Evolutionary conservation across 352 stramenopile species (phyloP), one percentile per base, ranked within the genome.

Genomic region (Saprolegnia diclina): DNA sequence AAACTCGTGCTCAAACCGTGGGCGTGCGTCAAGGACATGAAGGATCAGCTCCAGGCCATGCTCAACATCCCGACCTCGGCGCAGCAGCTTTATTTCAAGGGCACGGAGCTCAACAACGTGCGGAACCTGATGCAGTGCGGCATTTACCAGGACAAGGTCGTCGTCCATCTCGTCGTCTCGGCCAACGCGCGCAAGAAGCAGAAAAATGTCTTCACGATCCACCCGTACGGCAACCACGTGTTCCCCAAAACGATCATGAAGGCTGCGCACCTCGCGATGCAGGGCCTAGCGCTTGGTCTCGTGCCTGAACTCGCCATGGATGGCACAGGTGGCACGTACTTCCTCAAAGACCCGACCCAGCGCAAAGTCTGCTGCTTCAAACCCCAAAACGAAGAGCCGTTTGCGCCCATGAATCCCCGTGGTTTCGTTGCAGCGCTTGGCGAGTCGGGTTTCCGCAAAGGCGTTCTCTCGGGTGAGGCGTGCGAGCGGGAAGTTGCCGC

Each of bases 301-400:
- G 96, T 96, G 57, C 95, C 95, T 1, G 86, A 94, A 13, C 75
- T 98, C 6, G 88, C 92, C 1, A 89, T 98, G 73, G 96, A 99
- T 75, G 96, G 97, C 65, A 98, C 91, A 0, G 96, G 97, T n/a
- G 97, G 97, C 56, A 98, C 95, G 18, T 99, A 99, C 80, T 99
- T 99, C 75, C 85, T 99, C 46, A 95, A 97, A 56, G 94, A 98
- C 77, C 84, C 91, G 5, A 81, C 83, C 7, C 97, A 98, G 69
- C 88, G 87, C 71, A 91, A 97, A 69, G 88, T 98, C 24, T 92
- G 89, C 22, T 97, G 97, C 29, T 99, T 99, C 77, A 99, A 99
- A 69, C 96, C 97, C 42, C 83, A 97, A 64, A 97, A 99, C 74
- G 97, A 99, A 74, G 97, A 99, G 70, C 96, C 97, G 0, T 99